phyloP scores from a whole-genome alignment of 1,284 basidiomycete species.

The Tylopilus sp. region DNA sequence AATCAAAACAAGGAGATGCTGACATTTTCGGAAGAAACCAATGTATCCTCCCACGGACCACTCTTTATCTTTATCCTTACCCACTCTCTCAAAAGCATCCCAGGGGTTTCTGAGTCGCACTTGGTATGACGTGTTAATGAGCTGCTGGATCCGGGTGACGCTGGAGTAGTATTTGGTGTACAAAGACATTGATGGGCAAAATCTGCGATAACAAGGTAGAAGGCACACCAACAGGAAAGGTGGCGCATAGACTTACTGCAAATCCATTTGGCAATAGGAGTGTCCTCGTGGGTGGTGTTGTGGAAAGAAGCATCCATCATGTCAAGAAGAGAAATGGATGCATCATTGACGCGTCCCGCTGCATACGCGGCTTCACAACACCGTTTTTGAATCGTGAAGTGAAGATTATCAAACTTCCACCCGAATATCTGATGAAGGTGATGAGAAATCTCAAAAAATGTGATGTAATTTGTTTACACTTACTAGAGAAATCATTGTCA shows the following conservation, averaged over 20 bases:
- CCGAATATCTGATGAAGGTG: conserved; percentile 7
- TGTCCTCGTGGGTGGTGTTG: no score
- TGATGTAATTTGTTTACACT: no score
- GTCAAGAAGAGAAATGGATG: neutral
- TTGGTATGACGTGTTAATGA: no score
- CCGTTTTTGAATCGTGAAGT: neutral
- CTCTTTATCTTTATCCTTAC: neutral
- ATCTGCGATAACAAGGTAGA: no score
- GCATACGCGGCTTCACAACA: conserved; percentile 10
- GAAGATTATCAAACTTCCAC: conserved; percentile 18
- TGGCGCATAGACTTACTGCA: neutral
- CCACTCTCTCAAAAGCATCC: neutral
- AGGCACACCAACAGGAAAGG: no score
- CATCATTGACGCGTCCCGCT: conserved; percentile 7
- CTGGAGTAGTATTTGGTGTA: no score
- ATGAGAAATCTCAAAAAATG: accelerated
- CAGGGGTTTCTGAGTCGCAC: no score
- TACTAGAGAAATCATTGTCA: conserved; percentile 11
- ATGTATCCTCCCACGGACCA: neutral
- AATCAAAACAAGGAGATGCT: neutral
- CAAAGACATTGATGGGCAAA: conserved; percentile 13
- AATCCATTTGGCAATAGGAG: neutral
- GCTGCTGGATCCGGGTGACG: no score
- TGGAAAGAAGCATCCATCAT: no score
- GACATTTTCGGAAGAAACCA: neutral